Evolutionary conservation across 805 yeast genomes (phyloP), one percentile per base, ranked within the genome.

Genomic region (Metschnikowia gruessii): DNA sequence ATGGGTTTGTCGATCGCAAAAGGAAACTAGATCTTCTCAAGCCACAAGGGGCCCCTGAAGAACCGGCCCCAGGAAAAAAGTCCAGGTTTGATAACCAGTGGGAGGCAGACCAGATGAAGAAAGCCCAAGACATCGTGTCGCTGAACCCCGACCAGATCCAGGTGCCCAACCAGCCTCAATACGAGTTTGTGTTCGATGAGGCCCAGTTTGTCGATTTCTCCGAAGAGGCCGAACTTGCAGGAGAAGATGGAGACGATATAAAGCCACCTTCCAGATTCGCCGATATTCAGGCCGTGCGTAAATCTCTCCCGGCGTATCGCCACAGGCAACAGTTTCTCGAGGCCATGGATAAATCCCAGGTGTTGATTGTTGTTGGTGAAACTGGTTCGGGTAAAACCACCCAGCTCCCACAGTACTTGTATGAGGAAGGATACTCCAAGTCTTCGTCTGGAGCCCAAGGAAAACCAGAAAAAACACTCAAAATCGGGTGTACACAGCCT

Each of bases 371-470:
- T 28, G 92, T 87, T 33, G 95, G 95, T 48, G 95, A 87, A 61
- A 87, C 95, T 0, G 95, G 97, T 37, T 90, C 97, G 0, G 97
- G 97, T 58, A 91, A 91, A 59, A 91, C 97, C 0, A 91, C 97
- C 0, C 97, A 91, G 63, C 62, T 91, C 9, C 97, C 97, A 0
- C 97, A 91, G 58, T 91, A 83, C 59, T 67, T 91, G 11, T 79
- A 80, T 48, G 96, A 90, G 57, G 91, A 85, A 18, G 96, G 96
- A 0, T 89, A 82, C 56, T 76, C 90, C 1, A 62, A 66, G 31
- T 78, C 79, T 0, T 70, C 49, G 1, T 51, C 54, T 3, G 17
- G 38, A 8, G 59, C 55, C 1, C 46, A 49, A 10, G 28, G 28
- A 8, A 26, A 26, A n/a, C 50, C 45, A 10, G 28, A 11, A 8